Conservation (phyloP, 2,329 filamentous ascomycete genomes). For the Pezicula neosporulosa region DNA sequence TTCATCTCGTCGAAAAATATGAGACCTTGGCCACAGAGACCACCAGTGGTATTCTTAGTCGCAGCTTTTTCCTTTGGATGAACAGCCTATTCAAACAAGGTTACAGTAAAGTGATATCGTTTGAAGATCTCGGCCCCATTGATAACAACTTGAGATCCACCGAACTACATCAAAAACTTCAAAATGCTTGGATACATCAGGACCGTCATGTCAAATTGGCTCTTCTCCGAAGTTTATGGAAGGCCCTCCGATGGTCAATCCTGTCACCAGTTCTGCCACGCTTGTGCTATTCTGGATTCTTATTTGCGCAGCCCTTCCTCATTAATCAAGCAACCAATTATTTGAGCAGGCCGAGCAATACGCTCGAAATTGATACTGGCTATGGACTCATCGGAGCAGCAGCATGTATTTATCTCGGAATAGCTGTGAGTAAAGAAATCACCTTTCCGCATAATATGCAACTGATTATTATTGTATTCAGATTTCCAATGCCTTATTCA, state of each 20-base stretch:
- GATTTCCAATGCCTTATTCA: conserved; percentile 4
- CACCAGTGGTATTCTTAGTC: conserved; percentile 5
- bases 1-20: not conserved
- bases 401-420: conserved; percentile 18
- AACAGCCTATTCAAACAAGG: conserved; percentile 4
- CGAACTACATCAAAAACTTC: too few relatives aligned
- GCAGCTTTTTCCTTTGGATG: conserved; percentile 6
- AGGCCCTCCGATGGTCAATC: not conserved
- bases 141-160: not conserved
- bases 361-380: conserved; percentile 3
- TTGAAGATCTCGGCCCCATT: conserved; percentile 2
- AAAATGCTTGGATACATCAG: not conserved
- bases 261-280: conserved; percentile 5
- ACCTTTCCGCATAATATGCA: not conserved
- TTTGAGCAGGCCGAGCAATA: not conserved
- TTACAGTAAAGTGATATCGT: not conserved
- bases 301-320: conserved; percentile 14
- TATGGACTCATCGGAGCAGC: conserved; percentile 20
- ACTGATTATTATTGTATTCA: not conserved
- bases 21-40: not conserved
- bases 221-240: not conserved
- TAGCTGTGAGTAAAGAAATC: conserved; percentile 6
- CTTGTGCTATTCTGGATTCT: conserved; percentile 6
- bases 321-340: conserved; percentile 8
- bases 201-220: not conserved